phyloP scores from a whole-genome alignment of 352 stramenopile genomes.

The Globisporangium canariense region DNA sequence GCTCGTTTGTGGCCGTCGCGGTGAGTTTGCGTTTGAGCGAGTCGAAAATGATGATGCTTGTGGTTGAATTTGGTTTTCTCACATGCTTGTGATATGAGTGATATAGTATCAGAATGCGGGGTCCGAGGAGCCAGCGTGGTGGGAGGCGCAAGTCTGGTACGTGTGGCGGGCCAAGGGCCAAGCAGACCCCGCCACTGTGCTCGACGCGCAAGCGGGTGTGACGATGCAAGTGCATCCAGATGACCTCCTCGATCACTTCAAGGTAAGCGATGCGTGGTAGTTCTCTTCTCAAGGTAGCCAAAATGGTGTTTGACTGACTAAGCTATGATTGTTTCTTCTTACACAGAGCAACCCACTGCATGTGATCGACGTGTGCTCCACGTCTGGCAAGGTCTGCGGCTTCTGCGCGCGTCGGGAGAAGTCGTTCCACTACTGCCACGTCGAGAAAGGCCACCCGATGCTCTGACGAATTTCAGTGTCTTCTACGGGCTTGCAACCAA shows the following conservation, averaged over 20 bases:
- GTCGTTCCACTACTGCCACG: constrained; percentile 67
- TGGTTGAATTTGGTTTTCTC: constrained; percentile 1
- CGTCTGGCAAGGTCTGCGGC: constrained; percentile 39
- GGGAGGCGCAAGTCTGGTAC: constrained; percentile 86
- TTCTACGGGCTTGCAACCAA: not conserved
- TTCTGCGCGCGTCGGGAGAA: constrained; percentile 30
- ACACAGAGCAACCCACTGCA: constrained; percentile 59
- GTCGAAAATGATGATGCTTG: not conserved
- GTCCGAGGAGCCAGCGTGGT: constrained; percentile 64
- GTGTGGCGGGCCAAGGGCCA: constrained; percentile 64
- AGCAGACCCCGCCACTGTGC: constrained; percentile 47
- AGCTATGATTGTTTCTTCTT: constrained; percentile 3
- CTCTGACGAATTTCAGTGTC: constrained; percentile 24
- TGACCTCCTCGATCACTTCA: constrained; percentile 54
- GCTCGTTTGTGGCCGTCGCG: constrained; percentile 54
- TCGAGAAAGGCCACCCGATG: constrained; percentile 77
- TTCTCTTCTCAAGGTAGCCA: not conserved
- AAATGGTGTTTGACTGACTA: constrained; percentile 1
- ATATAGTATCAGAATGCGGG: constrained; percentile 67
- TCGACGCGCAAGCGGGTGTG: constrained; percentile 40
- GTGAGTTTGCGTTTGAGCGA: constrained; percentile 31
- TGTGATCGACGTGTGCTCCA: constrained; percentile 64
- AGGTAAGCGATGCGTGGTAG: constrained; percentile 19
- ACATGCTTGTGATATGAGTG: not conserved
- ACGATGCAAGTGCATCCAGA: constrained; percentile 40